These are phyloP conservation scores for Coemansia furcata DNA, from an alignment of 192 early-diverging fungal genomes.

Conservation along the genomic window DNA sequence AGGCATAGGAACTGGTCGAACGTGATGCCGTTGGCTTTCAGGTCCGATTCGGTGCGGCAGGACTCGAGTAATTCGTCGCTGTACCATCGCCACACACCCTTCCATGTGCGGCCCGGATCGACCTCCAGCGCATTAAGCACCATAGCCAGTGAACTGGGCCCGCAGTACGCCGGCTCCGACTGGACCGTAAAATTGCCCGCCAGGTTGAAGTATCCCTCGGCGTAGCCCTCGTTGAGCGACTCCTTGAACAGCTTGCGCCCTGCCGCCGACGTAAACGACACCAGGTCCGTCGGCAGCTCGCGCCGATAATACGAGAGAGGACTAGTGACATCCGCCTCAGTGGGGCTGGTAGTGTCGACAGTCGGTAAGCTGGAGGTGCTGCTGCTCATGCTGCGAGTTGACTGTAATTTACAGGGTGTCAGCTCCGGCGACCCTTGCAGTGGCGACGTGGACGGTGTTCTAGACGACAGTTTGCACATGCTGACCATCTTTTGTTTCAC, in stretches of 20 bases:
- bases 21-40: constrained; percentile 83
- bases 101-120: constrained; percentile 84
- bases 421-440: neutral
- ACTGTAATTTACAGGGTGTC: neutral
- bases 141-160: constrained; percentile 87
- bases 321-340: neutral
- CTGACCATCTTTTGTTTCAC: constrained; percentile 35
- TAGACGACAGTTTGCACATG: constrained; percentile 11
- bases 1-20: constrained; percentile 88
- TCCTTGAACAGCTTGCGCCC: constrained; percentile 81
- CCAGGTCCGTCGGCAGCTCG: constrained; percentile 61
- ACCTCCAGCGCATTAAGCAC: constrained; percentile 92
- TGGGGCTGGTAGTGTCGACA: neutral
- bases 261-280: constrained; percentile 74
- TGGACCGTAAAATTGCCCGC: constrained; percentile 90
- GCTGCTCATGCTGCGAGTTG: neutral
- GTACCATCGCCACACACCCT: constrained; percentile 93
- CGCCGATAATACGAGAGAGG: constrained; percentile 62
- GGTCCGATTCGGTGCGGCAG: constrained; percentile 65
- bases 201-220: constrained; percentile 84
- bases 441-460: neutral
- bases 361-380: neutral
- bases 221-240: constrained; percentile 68
- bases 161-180: constrained; percentile 88
- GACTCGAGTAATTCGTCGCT: constrained; percentile 73